A percentile compares a stretch with the other conserved stretches of the same genome.
Conservation (phyloP, 169 alveolate genomes). For the Plasmodium billcollinsi region DNA sequence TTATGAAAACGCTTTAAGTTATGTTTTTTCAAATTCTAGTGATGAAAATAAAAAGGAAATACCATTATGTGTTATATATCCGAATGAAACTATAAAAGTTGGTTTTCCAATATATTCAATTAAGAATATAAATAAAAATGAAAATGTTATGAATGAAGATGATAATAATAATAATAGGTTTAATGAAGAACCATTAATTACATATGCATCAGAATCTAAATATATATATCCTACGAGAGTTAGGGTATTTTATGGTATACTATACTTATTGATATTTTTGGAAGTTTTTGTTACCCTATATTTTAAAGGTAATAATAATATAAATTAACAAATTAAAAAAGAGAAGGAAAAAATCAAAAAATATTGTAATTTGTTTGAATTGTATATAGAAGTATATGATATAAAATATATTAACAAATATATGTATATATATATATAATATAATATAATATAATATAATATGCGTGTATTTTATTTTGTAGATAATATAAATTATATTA, state of each 20-base stretch:
- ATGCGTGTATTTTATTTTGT: background rate
- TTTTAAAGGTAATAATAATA: slow-evolving; percentile 51
- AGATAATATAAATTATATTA: slow-evolving; percentile 51
- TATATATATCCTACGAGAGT: slow-evolving; percentile 58
- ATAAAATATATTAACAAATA: no score
- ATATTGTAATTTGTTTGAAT: no score
- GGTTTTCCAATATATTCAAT: slow-evolving; percentile 71
- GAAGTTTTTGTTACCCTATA: slow-evolving; percentile 24
- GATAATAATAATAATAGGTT: slow-evolving; percentile 52
- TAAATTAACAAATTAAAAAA: background rate
- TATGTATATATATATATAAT: background rate
- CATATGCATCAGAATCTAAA: slow-evolving; percentile 69
- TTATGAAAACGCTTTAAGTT: slow-evolving; percentile 75
- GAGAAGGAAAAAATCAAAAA: no score
- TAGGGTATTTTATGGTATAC: slow-evolving; percentile 18
- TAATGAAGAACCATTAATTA: slow-evolving; percentile 70
- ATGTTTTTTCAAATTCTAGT: slow-evolving; percentile 70
- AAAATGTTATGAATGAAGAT: slow-evolving; percentile 27
- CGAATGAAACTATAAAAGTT: slow-evolving; percentile 50
- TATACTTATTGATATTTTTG: slow-evolving; percentile 24
- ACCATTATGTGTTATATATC: slow-evolving; percentile 65
- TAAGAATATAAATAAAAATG: slow-evolving; percentile 72
- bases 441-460: background rate
- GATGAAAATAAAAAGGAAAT: slow-evolving; percentile 61
- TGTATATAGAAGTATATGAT: no score